phyloP scores from a whole-genome alignment of 805 yeast species.

The Wickerhamomyces canadensis region DNA sequence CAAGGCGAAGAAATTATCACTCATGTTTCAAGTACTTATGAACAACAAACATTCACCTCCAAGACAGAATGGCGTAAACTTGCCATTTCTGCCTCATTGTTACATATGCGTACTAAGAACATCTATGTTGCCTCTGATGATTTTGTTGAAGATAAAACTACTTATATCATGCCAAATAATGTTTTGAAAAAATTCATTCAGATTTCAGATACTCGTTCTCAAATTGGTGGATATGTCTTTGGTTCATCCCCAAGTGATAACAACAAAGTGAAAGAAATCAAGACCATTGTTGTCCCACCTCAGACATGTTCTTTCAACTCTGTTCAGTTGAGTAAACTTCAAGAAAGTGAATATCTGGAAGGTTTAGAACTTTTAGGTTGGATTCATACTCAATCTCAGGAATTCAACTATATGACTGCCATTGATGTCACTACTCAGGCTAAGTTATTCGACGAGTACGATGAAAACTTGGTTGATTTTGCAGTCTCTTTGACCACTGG shows the following conservation, averaged over 20 bases:
- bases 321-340: conserved; percentile 32
- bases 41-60: conserved; percentile 76
- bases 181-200: conserved; percentile 70
- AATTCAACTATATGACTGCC: conserved; percentile 56
- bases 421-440: conserved; percentile 61
- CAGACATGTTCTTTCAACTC: conserved; percentile 73
- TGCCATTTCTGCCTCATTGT: conserved; percentile 71
- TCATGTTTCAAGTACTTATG: conserved; percentile 86
- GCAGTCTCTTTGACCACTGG: conserved; percentile 78
- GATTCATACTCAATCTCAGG: conserved; percentile 85
- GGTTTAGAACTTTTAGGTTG: conserved; percentile 82
- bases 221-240: conserved; percentile 74
- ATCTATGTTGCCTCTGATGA: conserved; percentile 69
- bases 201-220: conserved; percentile 74
- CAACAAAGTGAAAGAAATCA: conserved; percentile 69
- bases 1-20: conserved; percentile 96
- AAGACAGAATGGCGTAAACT: conserved; percentile 87
- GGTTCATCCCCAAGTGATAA: conserved; percentile 78
- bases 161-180: conserved; percentile 81
- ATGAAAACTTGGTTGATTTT: conserved; percentile 44
- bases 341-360: conserved; percentile 50
- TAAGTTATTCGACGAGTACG: conserved; percentile 30
- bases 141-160: conserved; percentile 48
- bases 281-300: conserved; percentile 73
- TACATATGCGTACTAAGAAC: conserved; percentile 70